phyloP scores from a whole-genome alignment of 139 green algal species.

The Helicosporidium sp. region DNA sequence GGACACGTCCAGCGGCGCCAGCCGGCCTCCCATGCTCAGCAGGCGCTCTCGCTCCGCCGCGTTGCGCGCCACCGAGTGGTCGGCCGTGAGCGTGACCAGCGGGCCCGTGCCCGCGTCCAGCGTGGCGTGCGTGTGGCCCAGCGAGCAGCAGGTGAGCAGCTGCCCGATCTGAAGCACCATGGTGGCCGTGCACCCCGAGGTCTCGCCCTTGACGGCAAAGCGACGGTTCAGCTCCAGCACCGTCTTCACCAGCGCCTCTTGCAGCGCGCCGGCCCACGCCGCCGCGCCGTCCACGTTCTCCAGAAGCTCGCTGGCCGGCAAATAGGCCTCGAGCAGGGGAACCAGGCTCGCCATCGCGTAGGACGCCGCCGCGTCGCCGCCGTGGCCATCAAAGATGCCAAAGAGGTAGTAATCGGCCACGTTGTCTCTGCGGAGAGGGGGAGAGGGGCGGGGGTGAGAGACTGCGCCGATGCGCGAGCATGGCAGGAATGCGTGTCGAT shows the following conservation, averaged over 20 bases:
- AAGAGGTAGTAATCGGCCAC: conserved; percentile 21
- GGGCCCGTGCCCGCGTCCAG: conserved; percentile 41
- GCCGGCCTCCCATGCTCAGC: neutral
- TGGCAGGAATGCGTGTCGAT: too few species aligned
- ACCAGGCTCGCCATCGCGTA: neutral
- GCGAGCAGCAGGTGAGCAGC: conserved; percentile 54
- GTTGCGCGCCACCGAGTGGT: conserved; percentile 21
- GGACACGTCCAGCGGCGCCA: neutral
- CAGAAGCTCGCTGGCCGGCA: neutral
- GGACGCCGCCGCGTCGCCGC: conserved; percentile 13
- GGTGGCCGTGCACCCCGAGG: conserved; percentile 28
- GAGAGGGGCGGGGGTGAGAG: too few species aligned
- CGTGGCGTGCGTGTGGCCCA: conserved; percentile 58
- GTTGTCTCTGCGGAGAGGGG: too few species aligned
- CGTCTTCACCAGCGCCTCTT: conserved; percentile 10
- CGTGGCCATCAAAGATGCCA: conserved; percentile 40
- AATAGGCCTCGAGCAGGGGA: neutral
- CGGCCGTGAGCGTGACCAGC: conserved; percentile 15
- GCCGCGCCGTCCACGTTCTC: neutral
- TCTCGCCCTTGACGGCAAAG: conserved; percentile 12
- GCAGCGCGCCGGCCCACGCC: conserved; percentile 4
- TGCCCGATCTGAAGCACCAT: conserved; percentile 31
- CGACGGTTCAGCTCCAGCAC: conserved; percentile 9
- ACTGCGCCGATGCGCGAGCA: too few species aligned
- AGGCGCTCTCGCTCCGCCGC: conserved; percentile 11